phyloP scores from a whole-genome alignment of 2,329 filamentous ascomycete species.

The Aspergillus nomiae region DNA sequence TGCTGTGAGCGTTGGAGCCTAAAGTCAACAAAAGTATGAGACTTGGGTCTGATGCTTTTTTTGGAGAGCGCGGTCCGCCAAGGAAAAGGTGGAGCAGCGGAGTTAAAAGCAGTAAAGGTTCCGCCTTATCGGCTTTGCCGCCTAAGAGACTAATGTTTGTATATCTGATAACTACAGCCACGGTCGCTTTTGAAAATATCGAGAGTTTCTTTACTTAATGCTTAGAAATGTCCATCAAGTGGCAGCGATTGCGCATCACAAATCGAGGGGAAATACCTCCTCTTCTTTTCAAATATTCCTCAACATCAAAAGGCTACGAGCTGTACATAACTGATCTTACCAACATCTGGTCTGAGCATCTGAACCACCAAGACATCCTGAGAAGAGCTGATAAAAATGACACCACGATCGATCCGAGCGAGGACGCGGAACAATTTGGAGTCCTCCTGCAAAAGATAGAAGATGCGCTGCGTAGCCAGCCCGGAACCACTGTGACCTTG shows the following conservation, averaged over 20 bases:
- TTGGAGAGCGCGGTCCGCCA: neutral
- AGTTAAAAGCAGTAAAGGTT: neutral
- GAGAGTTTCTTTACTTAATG: neutral
- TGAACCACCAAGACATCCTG: conserved; percentile 51
- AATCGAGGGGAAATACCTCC: conserved; percentile 31
- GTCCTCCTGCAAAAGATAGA: conserved; percentile 59
- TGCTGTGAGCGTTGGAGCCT: neutral
- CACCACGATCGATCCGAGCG: conserved; percentile 62
- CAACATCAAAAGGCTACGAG: conserved; percentile 47
- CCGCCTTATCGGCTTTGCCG: conserved; percentile 8
- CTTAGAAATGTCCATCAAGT: conserved; percentile 34
- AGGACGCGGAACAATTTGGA: conserved; percentile 56
- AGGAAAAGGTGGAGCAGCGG: neutral
- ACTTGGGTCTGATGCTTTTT: neutral
- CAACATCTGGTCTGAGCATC: conserved; percentile 58
- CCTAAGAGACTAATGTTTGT: conserved; percentile 6
- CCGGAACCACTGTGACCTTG: conserved; percentile 35
- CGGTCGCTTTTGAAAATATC: neutral
- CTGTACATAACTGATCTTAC: conserved; percentile 61
- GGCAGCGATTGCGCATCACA: conserved; percentile 37
- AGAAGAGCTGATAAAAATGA: conserved; percentile 50
- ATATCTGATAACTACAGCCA: neutral
- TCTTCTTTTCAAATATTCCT: conserved; percentile 42
- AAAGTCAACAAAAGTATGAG: neutral
- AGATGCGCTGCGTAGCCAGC: conserved; percentile 46